Evolutionary conservation across 805 yeast genomes (phyloP).

Genomic region (Cyberlindnera bimundalis): DNA sequence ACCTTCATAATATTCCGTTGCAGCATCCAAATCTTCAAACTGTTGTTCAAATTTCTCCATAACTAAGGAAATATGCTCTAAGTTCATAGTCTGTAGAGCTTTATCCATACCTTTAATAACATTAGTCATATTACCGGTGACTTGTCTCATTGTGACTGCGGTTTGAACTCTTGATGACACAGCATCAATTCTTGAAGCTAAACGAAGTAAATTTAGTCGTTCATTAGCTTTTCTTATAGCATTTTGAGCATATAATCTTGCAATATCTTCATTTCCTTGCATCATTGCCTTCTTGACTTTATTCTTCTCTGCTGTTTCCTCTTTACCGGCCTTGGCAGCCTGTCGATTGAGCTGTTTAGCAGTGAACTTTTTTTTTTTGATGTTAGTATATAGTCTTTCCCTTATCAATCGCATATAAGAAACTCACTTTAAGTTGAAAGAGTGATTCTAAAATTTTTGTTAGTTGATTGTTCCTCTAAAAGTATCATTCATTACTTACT

Average conservation of each 20-base stretch:
- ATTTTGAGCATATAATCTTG: conserved; percentile 90
- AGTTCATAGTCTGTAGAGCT: conserved; percentile 93
- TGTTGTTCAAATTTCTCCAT: conserved; percentile 98
- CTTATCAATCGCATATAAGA: neutral
- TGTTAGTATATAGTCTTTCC: conserved; percentile 16
- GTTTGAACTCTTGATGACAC: conserved; percentile 96
- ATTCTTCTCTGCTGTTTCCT: conserved; percentile 80
- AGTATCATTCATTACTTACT: too few relatives aligned
- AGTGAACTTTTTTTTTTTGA: conserved; percentile 55
- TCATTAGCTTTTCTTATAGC: conserved; percentile 92
- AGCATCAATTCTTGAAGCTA: conserved; percentile 90
- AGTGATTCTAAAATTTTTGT: conserved; percentile 51
- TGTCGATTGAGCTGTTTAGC: conserved; percentile 91
- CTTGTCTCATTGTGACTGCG: conserved; percentile 96
- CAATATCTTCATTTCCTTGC: conserved; percentile 88
- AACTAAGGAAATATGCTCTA: conserved; percentile 86
- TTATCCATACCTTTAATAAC: conserved; percentile 96
- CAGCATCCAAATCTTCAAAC: conserved; percentile 92
- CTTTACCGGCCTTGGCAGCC: conserved; percentile 87
- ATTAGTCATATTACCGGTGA: conserved; percentile 88
- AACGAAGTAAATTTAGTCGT: conserved; percentile 69
- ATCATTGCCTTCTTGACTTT: conserved; percentile 81
- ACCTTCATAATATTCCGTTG: conserved; percentile 87
- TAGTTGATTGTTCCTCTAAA: too few relatives aligned
- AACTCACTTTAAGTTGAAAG: conserved; percentile 53